Conservation (phyloP, 2,329 filamentous ascomycete species). For the Aspergillus proliferans region DNA sequence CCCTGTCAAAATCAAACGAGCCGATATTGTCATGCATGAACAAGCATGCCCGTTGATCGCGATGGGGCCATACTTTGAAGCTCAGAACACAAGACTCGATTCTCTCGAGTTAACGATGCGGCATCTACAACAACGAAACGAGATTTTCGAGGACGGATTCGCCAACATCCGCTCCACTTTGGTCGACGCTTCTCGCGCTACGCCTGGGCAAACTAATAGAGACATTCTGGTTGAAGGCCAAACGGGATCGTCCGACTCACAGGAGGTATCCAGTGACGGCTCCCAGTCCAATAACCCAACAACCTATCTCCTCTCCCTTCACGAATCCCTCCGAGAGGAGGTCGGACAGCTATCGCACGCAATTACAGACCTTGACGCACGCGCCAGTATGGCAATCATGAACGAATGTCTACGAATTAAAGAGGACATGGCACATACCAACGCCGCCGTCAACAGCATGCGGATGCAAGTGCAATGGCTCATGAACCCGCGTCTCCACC, state of each 20-base stretch:
- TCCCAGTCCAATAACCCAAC: constrained; percentile 37
- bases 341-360: constrained; percentile 50
- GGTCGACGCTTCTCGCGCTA: constrained; percentile 23
- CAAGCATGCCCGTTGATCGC: constrained; percentile 47
- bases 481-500: constrained; percentile 51
- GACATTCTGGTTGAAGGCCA: constrained; percentile 10
- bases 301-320: constrained; percentile 55
- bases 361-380: constrained; percentile 54
- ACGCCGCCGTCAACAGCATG: constrained; percentile 53
- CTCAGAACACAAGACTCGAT: constrained; percentile 38
- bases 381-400: constrained; percentile 56
- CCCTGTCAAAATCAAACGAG: constrained; percentile 29
- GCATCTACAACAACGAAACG: constrained; percentile 41
- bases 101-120: constrained; percentile 40
- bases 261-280: constrained; percentile 8
- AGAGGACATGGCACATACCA: constrained; percentile 57
- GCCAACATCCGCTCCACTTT: constrained; percentile 36
- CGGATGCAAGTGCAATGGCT: constrained; percentile 59
- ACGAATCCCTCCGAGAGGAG: constrained; percentile 56
- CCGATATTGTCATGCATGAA: constrained; percentile 39
- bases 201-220: constrained; percentile 7
- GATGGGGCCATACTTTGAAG: constrained; percentile 39
- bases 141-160: constrained; percentile 42
- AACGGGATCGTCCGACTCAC: constrained; percentile 9
- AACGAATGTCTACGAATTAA: constrained; percentile 57